Percentiles rank a stretch among this genome's conserved stretches.
Evolutionary conservation across 805 yeast genomes (phyloP).

Genomic region (Saturnispora sekii): DNA sequence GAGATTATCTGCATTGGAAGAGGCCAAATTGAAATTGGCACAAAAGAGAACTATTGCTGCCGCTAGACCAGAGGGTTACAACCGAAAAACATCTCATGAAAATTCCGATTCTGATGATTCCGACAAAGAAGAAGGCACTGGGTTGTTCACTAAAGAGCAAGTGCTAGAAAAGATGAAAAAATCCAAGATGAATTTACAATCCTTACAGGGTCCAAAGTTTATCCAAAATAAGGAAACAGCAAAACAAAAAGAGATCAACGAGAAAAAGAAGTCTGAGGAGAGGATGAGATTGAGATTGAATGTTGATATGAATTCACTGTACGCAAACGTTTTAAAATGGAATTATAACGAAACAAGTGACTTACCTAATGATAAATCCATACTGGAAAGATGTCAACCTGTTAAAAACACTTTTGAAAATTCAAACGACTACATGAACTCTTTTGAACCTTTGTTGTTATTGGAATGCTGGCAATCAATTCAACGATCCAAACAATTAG

Average conservation of each 20-base stretch:
- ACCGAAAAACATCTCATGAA: slow-evolving; percentile 19
- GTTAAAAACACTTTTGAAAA: slow-evolving; percentile 49
- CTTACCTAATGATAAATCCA: slow-evolving; percentile 44
- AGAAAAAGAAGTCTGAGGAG: slow-evolving; percentile 53
- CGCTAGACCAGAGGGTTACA: slow-evolving; percentile 47
- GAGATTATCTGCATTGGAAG: slow-evolving; percentile 9
- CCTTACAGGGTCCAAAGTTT: slow-evolving; percentile 20
- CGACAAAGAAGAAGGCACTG: slow-evolving; percentile 32
- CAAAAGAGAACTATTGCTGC: slow-evolving; percentile 26
- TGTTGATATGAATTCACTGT: slow-evolving; percentile 69
- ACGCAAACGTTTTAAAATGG: slow-evolving; percentile 66
- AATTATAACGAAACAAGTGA: slow-evolving; percentile 48
- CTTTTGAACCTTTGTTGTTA: slow-evolving; percentile 71
- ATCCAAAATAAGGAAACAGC: slow-evolving; percentile 15
- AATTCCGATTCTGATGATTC: slow-evolving; percentile 30
- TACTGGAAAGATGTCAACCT: slow-evolving; percentile 26
- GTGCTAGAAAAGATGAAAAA: slow-evolving; percentile 22
- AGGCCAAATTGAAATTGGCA: slow-evolving; percentile 10
- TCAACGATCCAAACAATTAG: slow-evolving; percentile 57
- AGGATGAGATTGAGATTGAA: slow-evolving; percentile 70
- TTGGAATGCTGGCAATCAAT: slow-evolving; percentile 93
- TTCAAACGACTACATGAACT: slow-evolving; percentile 55
- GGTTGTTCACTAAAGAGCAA: slow-evolving; percentile 34
- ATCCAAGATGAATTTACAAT: slow-evolving; percentile 20
- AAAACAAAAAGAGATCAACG: slow-evolving; percentile 17